phyloP scores from a whole-genome alignment of 2,329 filamentous ascomycete species.

The Sporothrix luriei region DNA sequence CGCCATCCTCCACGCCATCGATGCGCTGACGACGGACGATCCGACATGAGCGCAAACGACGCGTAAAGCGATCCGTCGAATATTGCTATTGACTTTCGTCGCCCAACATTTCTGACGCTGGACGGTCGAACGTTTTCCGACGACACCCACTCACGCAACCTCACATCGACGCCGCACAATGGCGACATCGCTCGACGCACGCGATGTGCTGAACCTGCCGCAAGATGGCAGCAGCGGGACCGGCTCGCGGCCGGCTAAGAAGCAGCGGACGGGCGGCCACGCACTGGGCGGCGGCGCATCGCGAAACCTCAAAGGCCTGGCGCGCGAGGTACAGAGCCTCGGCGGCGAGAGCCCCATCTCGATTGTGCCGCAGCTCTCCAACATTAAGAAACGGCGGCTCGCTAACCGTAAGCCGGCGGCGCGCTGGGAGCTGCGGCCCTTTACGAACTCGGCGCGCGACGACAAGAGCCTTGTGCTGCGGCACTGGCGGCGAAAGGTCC shows the following conservation, averaged over 20 bases:
- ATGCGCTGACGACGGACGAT: background rate
- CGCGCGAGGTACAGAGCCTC: slow-evolving; percentile 66
- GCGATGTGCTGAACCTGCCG: slow-evolving; percentile 83
- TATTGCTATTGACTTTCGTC: background rate
- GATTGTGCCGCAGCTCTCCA: slow-evolving; percentile 62
- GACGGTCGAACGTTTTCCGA: background rate
- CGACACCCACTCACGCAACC: background rate
- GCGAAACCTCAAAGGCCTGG: slow-evolving; percentile 63
- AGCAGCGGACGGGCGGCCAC: slow-evolving; percentile 68
- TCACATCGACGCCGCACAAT: slow-evolving; percentile 34
- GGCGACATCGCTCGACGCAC: slow-evolving; percentile 79
- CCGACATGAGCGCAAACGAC: background rate
- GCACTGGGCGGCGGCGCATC: slow-evolving; percentile 34
- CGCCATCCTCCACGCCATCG: background rate
- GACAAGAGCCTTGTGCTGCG: slow-evolving; percentile 68
- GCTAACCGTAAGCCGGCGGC: slow-evolving; percentile 59
- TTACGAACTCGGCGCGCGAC: slow-evolving; percentile 74
- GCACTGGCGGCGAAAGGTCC: slow-evolving; percentile 69
- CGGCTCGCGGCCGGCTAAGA: slow-evolving; percentile 66
- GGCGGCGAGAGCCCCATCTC: slow-evolving; percentile 68
- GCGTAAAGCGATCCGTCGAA: background rate
- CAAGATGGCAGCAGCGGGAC: slow-evolving; percentile 53
- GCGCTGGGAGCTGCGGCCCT: slow-evolving; percentile 69
- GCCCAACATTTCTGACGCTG: background rate
- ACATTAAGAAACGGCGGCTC: slow-evolving; percentile 62